A percentile compares a stretch with the other conserved stretches of the same genome.
Conservation (phyloP, 208 protist species). For the Wallacemonas collosoma region DNA sequence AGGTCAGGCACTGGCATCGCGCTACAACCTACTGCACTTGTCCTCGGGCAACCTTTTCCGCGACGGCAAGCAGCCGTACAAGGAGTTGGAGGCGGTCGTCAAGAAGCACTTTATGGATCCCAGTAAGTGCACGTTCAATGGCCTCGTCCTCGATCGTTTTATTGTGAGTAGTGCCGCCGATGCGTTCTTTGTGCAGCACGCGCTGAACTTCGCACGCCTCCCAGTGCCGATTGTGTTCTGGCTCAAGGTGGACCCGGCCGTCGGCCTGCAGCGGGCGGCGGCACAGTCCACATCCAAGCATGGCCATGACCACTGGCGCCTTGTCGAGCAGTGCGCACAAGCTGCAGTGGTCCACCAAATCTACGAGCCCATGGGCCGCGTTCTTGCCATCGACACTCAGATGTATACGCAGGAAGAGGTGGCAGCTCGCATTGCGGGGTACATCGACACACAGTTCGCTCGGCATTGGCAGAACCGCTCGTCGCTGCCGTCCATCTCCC, state of each 20-base stretch:
- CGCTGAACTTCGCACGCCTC: constrained; percentile 48
- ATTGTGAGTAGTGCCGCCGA: constrained; percentile 78
- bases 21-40: constrained; percentile 74
- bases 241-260: constrained; percentile 63
- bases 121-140: constrained; percentile 55
- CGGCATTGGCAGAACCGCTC: constrained; percentile 26
- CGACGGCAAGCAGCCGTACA: constrained; percentile 75
- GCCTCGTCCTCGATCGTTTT: constrained; percentile 86
- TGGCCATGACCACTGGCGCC: constrained; percentile 50
- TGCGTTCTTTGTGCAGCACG: constrained; percentile 81
- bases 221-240: constrained; percentile 79
- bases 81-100: constrained; percentile 61
- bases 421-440: constrained; percentile 39
- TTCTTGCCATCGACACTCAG: constrained; percentile 57
- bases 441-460: constrained; percentile 52
- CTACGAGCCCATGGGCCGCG: constrained; percentile 59
- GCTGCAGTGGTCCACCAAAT: constrained; percentile 51
- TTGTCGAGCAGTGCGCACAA: constrained; percentile 76
- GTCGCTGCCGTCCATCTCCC: constrained; percentile 27
- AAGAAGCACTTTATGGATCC: constrained; percentile 63
- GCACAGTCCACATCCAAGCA: constrained; percentile 54
- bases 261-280: constrained; percentile 65
- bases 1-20: constrained; percentile 43
- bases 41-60: constrained; percentile 73
- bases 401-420: constrained; percentile 39